A percentile compares a stretch with the other conserved stretches of the same genome.
Evolutionary conservation across 2,329 filamentous ascomycete genomes (phyloP).

Genomic region (Chrysosporium keratinophilum): DNA sequence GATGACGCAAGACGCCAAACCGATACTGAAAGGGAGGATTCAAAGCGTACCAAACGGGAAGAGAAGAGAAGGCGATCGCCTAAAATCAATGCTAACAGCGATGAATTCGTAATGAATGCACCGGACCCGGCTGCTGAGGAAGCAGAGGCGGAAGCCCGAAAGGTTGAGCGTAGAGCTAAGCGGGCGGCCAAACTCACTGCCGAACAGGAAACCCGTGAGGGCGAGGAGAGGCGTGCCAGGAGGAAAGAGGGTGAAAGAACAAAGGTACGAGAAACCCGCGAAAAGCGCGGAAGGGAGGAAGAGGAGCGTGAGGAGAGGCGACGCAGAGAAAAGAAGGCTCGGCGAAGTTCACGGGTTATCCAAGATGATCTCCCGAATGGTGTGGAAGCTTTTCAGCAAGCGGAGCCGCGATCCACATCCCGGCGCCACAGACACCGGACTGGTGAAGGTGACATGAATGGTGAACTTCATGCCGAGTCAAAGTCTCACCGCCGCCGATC

Average conservation of each 20-base stretch:
- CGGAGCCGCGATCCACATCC: constrained; percentile 25
- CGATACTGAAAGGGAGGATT: constrained; percentile 30
- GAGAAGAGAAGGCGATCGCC: constrained; percentile 31
- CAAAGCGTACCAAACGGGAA: constrained; percentile 27
- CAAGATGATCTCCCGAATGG: constrained; percentile 23
- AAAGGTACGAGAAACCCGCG: constrained; percentile 32
- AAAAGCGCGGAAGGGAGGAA: constrained; percentile 33
- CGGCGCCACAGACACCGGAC: constrained; percentile 31
- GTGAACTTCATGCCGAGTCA: neutral
- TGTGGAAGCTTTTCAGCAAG: constrained; percentile 20
- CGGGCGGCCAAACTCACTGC: constrained; percentile 33
- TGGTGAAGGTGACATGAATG: constrained; percentile 20
- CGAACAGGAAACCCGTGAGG: constrained; percentile 27
- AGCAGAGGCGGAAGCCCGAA: constrained; percentile 51
- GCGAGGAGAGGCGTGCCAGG: constrained; percentile 39
- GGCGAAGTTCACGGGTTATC: constrained; percentile 40
- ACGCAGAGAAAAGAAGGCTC: constrained; percentile 50
- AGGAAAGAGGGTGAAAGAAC: constrained; percentile 40
- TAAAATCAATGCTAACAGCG: constrained; percentile 42
- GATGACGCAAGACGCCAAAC: constrained; percentile 26
- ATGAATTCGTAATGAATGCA: constrained; percentile 33
- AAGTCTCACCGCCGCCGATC: constrained; percentile 28
- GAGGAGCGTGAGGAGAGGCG: constrained; percentile 45
- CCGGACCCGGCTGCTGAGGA: constrained; percentile 22
- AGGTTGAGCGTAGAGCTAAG: constrained; percentile 51